phyloP scores from a whole-genome alignment of 1,284 basidiomycete species.

The Tausonia pullulans region DNA sequence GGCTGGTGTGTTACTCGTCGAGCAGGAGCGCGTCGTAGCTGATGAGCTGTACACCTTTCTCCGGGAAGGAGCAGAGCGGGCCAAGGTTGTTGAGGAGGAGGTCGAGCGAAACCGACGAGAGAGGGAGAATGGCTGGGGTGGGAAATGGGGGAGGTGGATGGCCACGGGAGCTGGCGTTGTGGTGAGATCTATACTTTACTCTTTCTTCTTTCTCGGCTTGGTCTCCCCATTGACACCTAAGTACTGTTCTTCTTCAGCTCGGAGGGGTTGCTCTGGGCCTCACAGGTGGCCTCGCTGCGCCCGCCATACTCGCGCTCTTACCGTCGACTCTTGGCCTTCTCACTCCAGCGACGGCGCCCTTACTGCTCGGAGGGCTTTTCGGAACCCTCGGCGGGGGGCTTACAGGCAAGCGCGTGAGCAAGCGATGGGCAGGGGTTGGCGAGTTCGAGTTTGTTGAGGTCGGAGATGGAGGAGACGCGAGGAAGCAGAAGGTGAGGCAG shows the following conservation, averaged over 20 bases:
- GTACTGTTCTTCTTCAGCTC: conserved; percentile 11
- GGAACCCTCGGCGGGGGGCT: conserved; percentile 43
- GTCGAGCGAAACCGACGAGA: conserved; percentile 33
- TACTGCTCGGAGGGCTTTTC: conserved; percentile 42
- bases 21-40: conserved; percentile 10
- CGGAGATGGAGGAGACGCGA: conserved; percentile 26
- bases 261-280: conserved; percentile 40
- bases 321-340: conserved; percentile 35
- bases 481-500: too few relatives aligned
- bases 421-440: conserved; percentile 41
- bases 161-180: conserved; percentile 42
- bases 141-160: conserved; percentile 34
- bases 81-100: conserved; percentile 21
- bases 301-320: conserved; percentile 39
- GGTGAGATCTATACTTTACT: conserved; percentile 7
- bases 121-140: conserved; percentile 38
- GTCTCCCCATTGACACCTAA: background rate
- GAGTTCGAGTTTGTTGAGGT: conserved; percentile 41
- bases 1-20: background rate
- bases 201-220: background rate
- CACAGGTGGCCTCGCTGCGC: conserved; percentile 44
- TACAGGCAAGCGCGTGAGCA: conserved; percentile 39
- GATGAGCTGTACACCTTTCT: conserved; percentile 33
- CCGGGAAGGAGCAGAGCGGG: conserved; percentile 17
- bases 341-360: conserved; percentile 36